phyloP scores from a whole-genome alignment of 2,329 filamentous ascomycete species.

The Simplicillium sp. region DNA sequence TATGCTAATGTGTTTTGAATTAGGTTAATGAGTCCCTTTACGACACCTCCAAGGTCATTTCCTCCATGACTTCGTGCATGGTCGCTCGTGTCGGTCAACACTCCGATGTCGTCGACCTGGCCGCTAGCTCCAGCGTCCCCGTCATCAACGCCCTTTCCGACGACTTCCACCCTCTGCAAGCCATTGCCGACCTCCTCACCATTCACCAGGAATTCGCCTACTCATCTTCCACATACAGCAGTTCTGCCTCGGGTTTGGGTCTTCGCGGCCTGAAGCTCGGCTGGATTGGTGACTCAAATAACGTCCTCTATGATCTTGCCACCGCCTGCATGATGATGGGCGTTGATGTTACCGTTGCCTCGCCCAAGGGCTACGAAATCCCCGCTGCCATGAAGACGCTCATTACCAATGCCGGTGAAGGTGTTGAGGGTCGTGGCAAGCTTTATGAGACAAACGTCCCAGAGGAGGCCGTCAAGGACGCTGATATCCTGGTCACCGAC shows the following conservation, averaged over 20 bases:
- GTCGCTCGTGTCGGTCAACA: conserved; percentile 72
- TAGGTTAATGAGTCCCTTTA: conserved; percentile 89
- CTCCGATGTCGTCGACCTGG: conserved; percentile 62
- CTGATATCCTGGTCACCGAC: conserved; percentile 88
- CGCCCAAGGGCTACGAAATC: conserved; percentile 76
- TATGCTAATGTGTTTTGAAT: conserved; percentile 2
- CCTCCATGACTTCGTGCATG: conserved; percentile 82
- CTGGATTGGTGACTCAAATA: conserved; percentile 96
- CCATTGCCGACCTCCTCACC: conserved; percentile 87
- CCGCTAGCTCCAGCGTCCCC: conserved; percentile 65
- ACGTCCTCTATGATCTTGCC: conserved; percentile 89
- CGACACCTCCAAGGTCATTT: conserved; percentile 86
- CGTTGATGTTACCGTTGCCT: conserved; percentile 77
- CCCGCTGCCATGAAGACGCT: conserved; percentile 63
- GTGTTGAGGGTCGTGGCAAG: conserved; percentile 50
- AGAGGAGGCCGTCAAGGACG: conserved; percentile 75
- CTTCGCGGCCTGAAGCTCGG: conserved; percentile 81
- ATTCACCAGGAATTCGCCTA: conserved; percentile 66
- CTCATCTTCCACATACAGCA: conserved; percentile 21
- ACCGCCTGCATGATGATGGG: conserved; percentile 83
- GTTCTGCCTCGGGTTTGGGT: conserved; percentile 41
- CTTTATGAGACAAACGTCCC: conserved; percentile 70
- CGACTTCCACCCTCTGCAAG: conserved; percentile 88
- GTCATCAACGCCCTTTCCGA: conserved; percentile 85
- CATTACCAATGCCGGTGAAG: conserved; percentile 54